Evolutionary conservation across 2,329 filamentous ascomycete genomes (phyloP).

Genomic region (Polytolypa hystricis): DNA sequence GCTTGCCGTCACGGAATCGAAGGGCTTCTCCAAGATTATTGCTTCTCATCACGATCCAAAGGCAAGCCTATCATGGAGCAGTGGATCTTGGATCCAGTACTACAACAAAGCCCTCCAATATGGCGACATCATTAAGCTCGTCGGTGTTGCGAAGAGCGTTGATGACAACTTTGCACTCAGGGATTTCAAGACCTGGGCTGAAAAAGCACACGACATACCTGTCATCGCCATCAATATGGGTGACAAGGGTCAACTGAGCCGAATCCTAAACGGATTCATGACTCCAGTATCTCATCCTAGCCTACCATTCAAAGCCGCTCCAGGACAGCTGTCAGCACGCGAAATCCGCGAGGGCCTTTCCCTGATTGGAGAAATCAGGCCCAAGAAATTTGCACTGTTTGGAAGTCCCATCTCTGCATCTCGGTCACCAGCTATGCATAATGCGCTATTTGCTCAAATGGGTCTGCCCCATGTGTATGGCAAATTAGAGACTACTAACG

Average conservation of each 20-base stretch:
- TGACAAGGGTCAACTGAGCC: constrained; percentile 70
- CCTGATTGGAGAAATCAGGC: constrained; percentile 65
- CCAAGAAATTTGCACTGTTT: constrained; percentile 74
- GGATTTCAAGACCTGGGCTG: constrained; percentile 68
- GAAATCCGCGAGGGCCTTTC: constrained; percentile 74
- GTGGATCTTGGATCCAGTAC: constrained; percentile 80
- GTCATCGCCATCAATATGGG: constrained; percentile 97
- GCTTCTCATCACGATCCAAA: constrained; percentile 89
- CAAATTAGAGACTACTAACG: constrained; percentile 60
- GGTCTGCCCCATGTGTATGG: constrained; percentile 81
- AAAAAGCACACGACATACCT: constrained; percentile 62
- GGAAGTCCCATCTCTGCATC: constrained; percentile 75
- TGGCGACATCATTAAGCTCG: constrained; percentile 88
- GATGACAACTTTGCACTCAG: constrained; percentile 81
- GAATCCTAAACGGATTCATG: constrained; percentile 83
- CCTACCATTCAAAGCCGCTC: constrained; percentile 86
- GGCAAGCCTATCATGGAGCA: constrained; percentile 71
- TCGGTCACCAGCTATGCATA: constrained; percentile 81
- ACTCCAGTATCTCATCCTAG: constrained; percentile 85
- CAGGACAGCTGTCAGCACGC: constrained; percentile 79
- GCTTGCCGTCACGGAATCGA: constrained; percentile 54
- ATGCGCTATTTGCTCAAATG: constrained; percentile 61
- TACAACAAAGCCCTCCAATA: constrained; percentile 86
- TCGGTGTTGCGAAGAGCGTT: constrained; percentile 64
- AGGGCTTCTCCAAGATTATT: constrained; percentile 71